phyloP scores from a whole-genome alignment of 139 green algal species.

The Micromonas pusilla region DNA sequence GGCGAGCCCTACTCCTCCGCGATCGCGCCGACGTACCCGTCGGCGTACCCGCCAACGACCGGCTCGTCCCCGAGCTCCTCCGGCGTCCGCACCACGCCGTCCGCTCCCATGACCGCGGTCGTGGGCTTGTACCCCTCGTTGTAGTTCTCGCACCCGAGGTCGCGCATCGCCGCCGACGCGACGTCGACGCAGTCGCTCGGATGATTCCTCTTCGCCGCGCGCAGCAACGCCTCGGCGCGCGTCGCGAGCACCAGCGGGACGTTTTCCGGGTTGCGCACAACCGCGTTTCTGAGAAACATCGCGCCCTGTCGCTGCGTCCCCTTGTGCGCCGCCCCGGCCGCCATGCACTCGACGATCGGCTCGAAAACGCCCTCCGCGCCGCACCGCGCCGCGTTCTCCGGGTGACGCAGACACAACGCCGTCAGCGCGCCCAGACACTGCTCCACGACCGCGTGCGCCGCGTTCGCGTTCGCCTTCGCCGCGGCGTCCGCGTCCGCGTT shows the following conservation, averaged over 20 bases:
- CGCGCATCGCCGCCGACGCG: conserved; percentile 64
- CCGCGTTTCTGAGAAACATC: background rate
- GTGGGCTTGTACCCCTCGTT: conserved; percentile 30
- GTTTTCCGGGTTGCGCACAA: conserved; percentile 7
- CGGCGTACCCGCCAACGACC: background rate
- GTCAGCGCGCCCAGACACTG: conserved; percentile 62
- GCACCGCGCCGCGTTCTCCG: conserved; percentile 44
- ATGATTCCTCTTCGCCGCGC: conserved; percentile 46
- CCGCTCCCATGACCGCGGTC: conserved; percentile 6
- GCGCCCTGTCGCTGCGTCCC: conserved; percentile 16
- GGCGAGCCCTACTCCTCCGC: too few relatives aligned
- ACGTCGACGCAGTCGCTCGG: conserved; percentile 61
- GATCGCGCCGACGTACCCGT: background rate
- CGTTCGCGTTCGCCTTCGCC: background rate
- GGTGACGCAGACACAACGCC: conserved; percentile 64
- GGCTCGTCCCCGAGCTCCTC: conserved; percentile 1
- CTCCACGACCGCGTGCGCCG: conserved; percentile 42
- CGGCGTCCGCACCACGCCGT: background rate
- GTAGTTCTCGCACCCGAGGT: conserved; percentile 78
- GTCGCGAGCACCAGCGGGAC: conserved; percentile 37
- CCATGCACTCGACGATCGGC: background rate
- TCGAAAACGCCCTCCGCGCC: conserved; percentile 38
- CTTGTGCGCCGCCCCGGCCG: background rate
- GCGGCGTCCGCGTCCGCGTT: conserved; percentile 48
- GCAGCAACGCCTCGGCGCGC: conserved; percentile 56